These are phyloP conservation scores for Leucoagaricus sp. DNA, from an alignment of 1,284 basidiomycete genomes.

Conservation along the genomic window DNA sequence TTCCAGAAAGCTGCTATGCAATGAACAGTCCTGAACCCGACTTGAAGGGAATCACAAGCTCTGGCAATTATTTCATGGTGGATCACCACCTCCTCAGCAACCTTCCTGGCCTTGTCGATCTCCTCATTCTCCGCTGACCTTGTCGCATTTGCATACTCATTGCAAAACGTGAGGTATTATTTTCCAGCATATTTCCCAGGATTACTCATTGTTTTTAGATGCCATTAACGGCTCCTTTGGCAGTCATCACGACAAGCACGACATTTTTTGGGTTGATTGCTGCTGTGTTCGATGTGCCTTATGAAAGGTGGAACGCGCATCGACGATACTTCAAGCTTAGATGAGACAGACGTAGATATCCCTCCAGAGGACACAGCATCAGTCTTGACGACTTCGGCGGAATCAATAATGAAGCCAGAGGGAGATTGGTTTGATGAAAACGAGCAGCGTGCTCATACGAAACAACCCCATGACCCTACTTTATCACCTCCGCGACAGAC, in stretches of 20 bases:
- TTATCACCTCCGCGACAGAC: background rate
- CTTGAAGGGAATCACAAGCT: background rate
- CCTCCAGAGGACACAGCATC: background rate
- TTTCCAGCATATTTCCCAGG: too few species aligned
- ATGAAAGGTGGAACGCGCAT: background rate
- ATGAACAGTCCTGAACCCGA: too few species aligned
- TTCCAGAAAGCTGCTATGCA: too few species aligned
- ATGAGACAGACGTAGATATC: background rate
- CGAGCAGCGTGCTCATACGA: background rate
- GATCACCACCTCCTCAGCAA: background rate
- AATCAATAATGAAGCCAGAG: background rate
- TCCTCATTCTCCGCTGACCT: conserved; percentile 5
- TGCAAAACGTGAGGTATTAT: background rate
- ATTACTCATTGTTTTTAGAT: background rate
- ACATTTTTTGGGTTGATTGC: conserved; percentile 4
- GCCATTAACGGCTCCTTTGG: conserved; percentile 1
- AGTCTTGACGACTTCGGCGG: background rate
- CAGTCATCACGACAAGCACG: background rate
- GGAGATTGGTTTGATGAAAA: conserved; percentile 11
- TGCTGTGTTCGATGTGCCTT: background rate
- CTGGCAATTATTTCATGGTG: background rate
- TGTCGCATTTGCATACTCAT: background rate
- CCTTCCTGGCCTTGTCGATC: conserved; percentile 4
- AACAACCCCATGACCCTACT: background rate
- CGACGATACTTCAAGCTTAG: background rate